Percentiles rank a stretch among this genome's conserved stretches.
These are phyloP conservation scores for Cladobotryum protrusum DNA, from an alignment of 2,329 filamentous ascomycete species.

Conservation along the genomic window DNA sequence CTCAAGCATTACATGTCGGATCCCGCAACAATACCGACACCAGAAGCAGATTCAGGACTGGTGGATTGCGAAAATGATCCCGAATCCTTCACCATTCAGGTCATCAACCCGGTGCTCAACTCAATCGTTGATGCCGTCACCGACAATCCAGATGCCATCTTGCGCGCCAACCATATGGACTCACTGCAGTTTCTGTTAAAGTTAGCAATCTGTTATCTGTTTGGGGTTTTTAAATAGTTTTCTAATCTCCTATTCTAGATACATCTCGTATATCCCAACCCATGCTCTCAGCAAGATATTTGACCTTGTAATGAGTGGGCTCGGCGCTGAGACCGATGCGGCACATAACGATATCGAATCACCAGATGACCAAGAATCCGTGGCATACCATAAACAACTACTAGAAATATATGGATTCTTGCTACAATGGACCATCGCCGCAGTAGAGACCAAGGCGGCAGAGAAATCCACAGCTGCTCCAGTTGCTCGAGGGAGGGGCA, in stretches of 20 bases:
- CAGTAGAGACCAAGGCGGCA: conserved; percentile 87
- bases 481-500: conserved; percentile 65
- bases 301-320: conserved; percentile 79
- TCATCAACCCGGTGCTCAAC: conserved; percentile 83
- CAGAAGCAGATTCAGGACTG: conserved; percentile 76
- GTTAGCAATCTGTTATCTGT: conserved; percentile 59
- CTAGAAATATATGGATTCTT: conserved; percentile 93
- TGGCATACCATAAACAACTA: conserved; percentile 82
- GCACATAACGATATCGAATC: conserved; percentile 81
- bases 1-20: conserved; percentile 97
- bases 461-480: conserved; percentile 73
- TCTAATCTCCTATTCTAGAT: conserved; percentile 70
- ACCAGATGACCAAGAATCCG: conserved; percentile 77
- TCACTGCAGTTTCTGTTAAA: conserved; percentile 94
- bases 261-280: conserved; percentile 69
- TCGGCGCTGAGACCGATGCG: conserved; percentile 78
- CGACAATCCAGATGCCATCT: conserved; percentile 84
- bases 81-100: conserved; percentile 67
- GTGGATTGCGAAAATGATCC: conserved; percentile 91
- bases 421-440: conserved; percentile 89
- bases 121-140: conserved; percentile 88
- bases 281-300: conserved; percentile 87
- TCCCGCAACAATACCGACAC: conserved; percentile 72
- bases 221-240: conserved; percentile 7
- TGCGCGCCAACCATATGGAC: conserved; percentile 74